phyloP scores from a whole-genome alignment of 225 moss, liverwort and hornwort species.

The Takakia lepidozioides region DNA sequence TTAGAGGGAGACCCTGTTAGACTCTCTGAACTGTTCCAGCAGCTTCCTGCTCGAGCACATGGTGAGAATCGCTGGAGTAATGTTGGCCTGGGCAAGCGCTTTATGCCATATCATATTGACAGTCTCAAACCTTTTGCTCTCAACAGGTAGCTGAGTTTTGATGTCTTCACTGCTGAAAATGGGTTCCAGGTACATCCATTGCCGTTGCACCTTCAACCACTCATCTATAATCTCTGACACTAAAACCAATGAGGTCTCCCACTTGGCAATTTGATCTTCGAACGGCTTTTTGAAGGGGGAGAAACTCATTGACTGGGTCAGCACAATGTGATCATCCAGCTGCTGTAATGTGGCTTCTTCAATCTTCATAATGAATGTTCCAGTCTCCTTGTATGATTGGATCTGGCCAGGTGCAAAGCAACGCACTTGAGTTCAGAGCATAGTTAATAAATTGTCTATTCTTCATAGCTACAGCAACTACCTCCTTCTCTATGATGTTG shows the following conservation, averaged over 20 bases:
- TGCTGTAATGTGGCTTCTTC: slow-evolving; percentile 74
- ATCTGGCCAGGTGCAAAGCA: too few species aligned
- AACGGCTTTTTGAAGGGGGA: slow-evolving; percentile 91
- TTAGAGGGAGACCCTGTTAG: slow-evolving; percentile 47
- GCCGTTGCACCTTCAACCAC: slow-evolving; percentile 86
- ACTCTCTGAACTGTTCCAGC: slow-evolving; percentile 71
- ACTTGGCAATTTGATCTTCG: slow-evolving; percentile 69
- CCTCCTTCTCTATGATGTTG: too few species aligned
- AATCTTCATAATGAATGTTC: slow-evolving; percentile 79
- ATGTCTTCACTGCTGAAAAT: slow-evolving; percentile 86
- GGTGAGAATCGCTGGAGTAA: slow-evolving; percentile 53
- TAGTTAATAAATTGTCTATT: too few species aligned
- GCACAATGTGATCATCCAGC: slow-evolving; percentile 77
- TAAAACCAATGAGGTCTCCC: slow-evolving; percentile 50
- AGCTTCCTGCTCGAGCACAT: slow-evolving; percentile 75
- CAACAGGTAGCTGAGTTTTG: slow-evolving; percentile 70
- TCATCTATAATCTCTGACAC: slow-evolving; percentile 70
- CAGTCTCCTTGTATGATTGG: slow-evolving; percentile 52
- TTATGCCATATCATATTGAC: slow-evolving; percentile 58
- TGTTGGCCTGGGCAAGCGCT: slow-evolving; percentile 47
- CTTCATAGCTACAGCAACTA: too few species aligned
- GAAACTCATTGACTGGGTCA: slow-evolving; percentile 86
- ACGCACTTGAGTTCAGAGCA: too few species aligned
- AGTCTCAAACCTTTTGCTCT: slow-evolving; percentile 81
- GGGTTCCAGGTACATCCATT: slow-evolving; percentile 93